A percentile compares a stretch with the other conserved stretches of the same genome.
Evolutionary conservation across 1,139 yeast genomes (phyloP).

Genomic region (Diutina rugosa): DNA sequence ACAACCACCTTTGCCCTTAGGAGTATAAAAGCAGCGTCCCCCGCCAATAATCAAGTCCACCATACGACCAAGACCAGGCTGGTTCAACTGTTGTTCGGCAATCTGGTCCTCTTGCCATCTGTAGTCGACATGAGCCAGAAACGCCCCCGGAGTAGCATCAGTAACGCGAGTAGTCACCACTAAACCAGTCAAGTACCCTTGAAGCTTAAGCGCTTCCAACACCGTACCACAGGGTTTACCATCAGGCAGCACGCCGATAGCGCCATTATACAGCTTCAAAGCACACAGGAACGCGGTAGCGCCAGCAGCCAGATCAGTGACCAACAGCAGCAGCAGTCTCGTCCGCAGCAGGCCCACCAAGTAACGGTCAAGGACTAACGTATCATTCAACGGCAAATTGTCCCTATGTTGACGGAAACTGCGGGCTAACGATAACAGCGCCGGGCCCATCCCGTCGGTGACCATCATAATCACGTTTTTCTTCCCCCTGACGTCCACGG

Average conservation of each 20-base stretch:
- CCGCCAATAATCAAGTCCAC: slow-evolving; percentile 85
- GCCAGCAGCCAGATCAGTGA: slow-evolving; percentile 91
- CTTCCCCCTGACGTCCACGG: slow-evolving; percentile 6
- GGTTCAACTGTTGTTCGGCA: slow-evolving; percentile 77
- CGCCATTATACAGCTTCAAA: slow-evolving; percentile 70
- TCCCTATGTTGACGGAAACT: slow-evolving; percentile 51
- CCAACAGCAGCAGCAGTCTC: slow-evolving; percentile 52
- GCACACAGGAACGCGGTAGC: slow-evolving; percentile 86
- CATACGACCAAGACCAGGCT: slow-evolving; percentile 58
- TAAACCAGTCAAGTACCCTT: slow-evolving; percentile 69
- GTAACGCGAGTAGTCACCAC: slow-evolving; percentile 74
- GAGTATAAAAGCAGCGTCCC: slow-evolving; percentile 68
- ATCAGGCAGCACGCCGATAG: slow-evolving; percentile 59
- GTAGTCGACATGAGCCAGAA: slow-evolving; percentile 61
- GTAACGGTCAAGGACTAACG: slow-evolving; percentile 48
- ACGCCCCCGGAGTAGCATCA: slow-evolving; percentile 66
- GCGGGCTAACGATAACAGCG: slow-evolving; percentile 64
- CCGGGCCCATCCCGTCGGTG: slow-evolving; percentile 90
- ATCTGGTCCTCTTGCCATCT: slow-evolving; percentile 71
- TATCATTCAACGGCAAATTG: slow-evolving; percentile 34
- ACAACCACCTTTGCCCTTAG: slow-evolving; percentile 40
- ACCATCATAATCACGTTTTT: slow-evolving; percentile 75
- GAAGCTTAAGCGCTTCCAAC: slow-evolving; percentile 67
- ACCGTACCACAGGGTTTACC: slow-evolving; percentile 67
- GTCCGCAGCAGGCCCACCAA: slow-evolving; percentile 73